Percentiles rank a stretch among this genome's conserved stretches.
These are phyloP conservation scores for Solanum corneliomulleri DNA, from an alignment of 257 asterid species.

Conservation along the genomic window DNA sequence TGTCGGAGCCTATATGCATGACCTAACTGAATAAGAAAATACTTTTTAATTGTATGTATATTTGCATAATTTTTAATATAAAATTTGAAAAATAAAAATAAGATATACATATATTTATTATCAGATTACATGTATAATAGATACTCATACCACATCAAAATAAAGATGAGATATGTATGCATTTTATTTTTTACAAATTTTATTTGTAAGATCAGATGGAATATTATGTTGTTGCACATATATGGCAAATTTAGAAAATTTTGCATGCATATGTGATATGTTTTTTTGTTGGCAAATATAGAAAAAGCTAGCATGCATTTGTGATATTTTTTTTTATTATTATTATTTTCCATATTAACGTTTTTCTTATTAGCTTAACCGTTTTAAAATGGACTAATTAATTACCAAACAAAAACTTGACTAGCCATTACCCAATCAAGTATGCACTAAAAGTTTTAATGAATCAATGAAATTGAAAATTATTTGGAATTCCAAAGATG, in stretches of 20 bases:
- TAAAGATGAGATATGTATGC: no score
- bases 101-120: not conserved
- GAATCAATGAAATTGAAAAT: not conserved
- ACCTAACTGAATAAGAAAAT: not conserved
- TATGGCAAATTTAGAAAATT: not conserved
- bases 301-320: not conserved
- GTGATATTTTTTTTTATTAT: not conserved
- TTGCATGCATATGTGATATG: not conserved
- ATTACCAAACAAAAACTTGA: not conserved
- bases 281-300: not conserved
- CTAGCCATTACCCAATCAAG: not conserved
- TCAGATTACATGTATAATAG: no score
- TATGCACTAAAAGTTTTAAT: not conserved
- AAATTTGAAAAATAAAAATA: not conserved
- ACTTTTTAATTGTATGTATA: not conserved
- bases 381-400: not conserved
- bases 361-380: not conserved
- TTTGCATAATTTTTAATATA: not conserved
- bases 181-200: not conserved
- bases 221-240: not conserved
- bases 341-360: not conserved
- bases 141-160: not conserved
- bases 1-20: not conserved
- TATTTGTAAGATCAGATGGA: not conserved
- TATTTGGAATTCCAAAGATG: not conserved